These are phyloP conservation scores for Aspergillus sp. DNA, from an alignment of 2,329 filamentous ascomycete species.

Conservation along the genomic window DNA sequence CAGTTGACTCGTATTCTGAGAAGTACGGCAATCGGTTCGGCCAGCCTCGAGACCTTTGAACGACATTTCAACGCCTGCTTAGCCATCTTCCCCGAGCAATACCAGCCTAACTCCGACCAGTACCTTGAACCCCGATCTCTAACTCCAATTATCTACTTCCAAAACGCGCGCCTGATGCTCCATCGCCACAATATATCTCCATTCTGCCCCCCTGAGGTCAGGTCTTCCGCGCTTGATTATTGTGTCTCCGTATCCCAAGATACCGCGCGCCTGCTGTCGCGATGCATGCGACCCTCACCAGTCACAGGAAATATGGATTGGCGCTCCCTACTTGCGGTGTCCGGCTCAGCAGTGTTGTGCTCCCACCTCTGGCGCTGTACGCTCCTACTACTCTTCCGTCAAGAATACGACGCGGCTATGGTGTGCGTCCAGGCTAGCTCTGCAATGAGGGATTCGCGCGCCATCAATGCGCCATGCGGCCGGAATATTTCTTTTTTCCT, in stretches of 20 bases:
- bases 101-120: slow-evolving; percentile 65
- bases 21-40: slow-evolving; percentile 63
- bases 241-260: slow-evolving; percentile 75
- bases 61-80: slow-evolving; percentile 75
- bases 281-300: slow-evolving; percentile 53
- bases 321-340: slow-evolving; percentile 61
- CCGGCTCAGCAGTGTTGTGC: slow-evolving; percentile 72
- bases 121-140: slow-evolving; percentile 73
- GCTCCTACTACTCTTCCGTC: slow-evolving; percentile 73
- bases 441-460: slow-evolving; percentile 68
- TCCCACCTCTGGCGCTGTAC: slow-evolving; percentile 85
- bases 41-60: slow-evolving; percentile 75
- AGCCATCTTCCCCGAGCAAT: slow-evolving; percentile 71
- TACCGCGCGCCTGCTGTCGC: slow-evolving; percentile 72
- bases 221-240: slow-evolving; percentile 71
- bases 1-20: slow-evolving; percentile 70
- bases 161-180: slow-evolving; percentile 79
- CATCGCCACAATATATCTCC: slow-evolving; percentile 87
- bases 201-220: slow-evolving; percentile 62
- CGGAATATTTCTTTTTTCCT: slow-evolving; percentile 81
- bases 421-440: slow-evolving; percentile 71
- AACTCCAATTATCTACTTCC: slow-evolving; percentile 72
- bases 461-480: slow-evolving; percentile 75
- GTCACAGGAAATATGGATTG: slow-evolving; percentile 42
- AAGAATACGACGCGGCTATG: slow-evolving; percentile 70